Evolutionary conservation across 306 rosid genomes (phyloP).

Genomic region (Trifolium fragiferum): DNA sequence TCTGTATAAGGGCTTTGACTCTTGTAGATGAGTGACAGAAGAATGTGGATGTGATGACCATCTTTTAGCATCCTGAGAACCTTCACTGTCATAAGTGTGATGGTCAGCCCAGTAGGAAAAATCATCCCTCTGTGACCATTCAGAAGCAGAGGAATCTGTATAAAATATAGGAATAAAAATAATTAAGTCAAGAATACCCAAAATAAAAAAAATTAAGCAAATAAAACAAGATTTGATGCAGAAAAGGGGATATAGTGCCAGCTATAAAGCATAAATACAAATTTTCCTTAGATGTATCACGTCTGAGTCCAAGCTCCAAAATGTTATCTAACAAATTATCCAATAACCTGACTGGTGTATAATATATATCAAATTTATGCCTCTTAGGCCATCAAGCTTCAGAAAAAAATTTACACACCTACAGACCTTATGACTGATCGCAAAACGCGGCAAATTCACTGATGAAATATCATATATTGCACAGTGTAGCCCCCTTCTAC

Average conservation of each 20-base stretch:
- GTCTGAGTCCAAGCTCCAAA: slow-evolving; percentile 20
- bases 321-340: slow-evolving; percentile 2
- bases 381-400: not conserved
- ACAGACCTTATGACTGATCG: slow-evolving; percentile 9
- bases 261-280: slow-evolving; percentile 9
- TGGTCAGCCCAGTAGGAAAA: slow-evolving; percentile 48
- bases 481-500: not conserved
- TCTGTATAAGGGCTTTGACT: slow-evolving; percentile 71
- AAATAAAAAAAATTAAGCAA: slow-evolving; percentile 22
- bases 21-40: slow-evolving; percentile 44
- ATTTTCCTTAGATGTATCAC: slow-evolving; percentile 20
- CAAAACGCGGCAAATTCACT: slow-evolving; percentile 7
- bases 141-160: slow-evolving; percentile 61
- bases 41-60: slow-evolving; percentile 79
- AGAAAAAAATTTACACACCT: not conserved
- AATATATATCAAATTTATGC: not conserved
- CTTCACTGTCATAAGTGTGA: slow-evolving; percentile 48
- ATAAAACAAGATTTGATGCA: slow-evolving; percentile 8
- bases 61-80: slow-evolving; percentile 46
- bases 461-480: not conserved
- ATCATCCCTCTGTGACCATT: slow-evolving; percentile 60
- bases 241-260: not conserved
- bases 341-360: not conserved
- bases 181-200: slow-evolving; percentile 19
- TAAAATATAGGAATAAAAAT: slow-evolving; percentile 23